These are phyloP conservation scores for Paxillus involutus DNA, from an alignment of 768 basidiomycete species.

Conservation along the genomic window DNA sequence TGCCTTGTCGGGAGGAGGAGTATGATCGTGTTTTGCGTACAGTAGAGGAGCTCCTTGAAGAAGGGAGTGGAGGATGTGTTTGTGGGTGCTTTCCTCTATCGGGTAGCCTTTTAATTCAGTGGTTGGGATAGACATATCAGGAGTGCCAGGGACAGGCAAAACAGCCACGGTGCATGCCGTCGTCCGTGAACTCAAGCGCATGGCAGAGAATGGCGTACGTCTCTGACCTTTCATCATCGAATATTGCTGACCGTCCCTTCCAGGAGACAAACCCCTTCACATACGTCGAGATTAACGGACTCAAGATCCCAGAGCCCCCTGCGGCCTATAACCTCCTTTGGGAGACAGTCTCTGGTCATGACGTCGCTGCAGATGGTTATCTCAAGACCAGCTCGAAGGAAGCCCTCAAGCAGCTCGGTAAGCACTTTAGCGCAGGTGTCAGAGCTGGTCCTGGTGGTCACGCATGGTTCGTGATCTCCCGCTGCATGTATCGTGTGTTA, in stretches of 20 bases:
- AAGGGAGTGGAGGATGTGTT: constrained; percentile 92
- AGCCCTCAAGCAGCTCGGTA: constrained; percentile 74
- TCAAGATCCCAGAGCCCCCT: constrained; percentile 89
- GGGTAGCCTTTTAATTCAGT: constrained; percentile 1
- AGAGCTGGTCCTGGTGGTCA: constrained; percentile 75
- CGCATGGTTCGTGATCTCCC: constrained; percentile 66
- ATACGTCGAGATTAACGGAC: constrained; percentile 97
- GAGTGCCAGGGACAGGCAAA: constrained; percentile 98
- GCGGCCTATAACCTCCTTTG: constrained; percentile 91
- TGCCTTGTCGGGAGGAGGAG: constrained; percentile 89
- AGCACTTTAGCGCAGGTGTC: constrained; percentile 69
- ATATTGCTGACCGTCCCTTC: background rate
- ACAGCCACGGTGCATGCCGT: constrained; percentile 97
- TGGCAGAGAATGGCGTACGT: constrained; percentile 79
- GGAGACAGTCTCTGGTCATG: constrained; percentile 88
- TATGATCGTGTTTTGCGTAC: constrained; percentile 71
- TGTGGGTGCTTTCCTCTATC: constrained; percentile 51
- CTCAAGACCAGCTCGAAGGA: constrained; percentile 75
- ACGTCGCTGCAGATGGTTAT: constrained; percentile 59
- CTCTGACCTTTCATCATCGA: background rate
- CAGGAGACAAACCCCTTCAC: constrained; percentile 94
- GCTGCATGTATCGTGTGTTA: background rate
- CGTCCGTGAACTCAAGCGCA: constrained; percentile 83
- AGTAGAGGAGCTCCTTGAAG: constrained; percentile 85
- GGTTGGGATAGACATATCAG: constrained; percentile 77